Evolutionary conservation across 306 rosid species (phyloP).

Genomic region (Cicer yamashitae): DNA sequence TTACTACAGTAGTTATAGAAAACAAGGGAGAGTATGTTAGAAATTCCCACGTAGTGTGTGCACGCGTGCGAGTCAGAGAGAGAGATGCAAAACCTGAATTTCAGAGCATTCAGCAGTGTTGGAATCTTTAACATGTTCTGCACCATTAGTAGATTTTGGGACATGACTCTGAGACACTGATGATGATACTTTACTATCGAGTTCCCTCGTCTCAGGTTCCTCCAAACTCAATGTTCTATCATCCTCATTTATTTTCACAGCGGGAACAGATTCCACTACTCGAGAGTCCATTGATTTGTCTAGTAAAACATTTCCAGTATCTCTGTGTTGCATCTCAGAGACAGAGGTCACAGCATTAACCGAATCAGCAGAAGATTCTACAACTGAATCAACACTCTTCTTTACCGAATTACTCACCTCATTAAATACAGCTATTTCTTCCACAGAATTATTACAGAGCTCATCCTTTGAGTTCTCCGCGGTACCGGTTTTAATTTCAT

Average conservation of each 20-base stretch:
- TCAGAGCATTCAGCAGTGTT: constrained; percentile 59
- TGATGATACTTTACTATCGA: constrained; percentile 39
- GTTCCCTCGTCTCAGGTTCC: constrained; percentile 52
- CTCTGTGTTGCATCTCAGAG: constrained; percentile 43
- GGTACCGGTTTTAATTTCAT: constrained; percentile 47
- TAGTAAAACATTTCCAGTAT: constrained; percentile 43
- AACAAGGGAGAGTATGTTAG: background rate
- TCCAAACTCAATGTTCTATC: constrained; percentile 45
- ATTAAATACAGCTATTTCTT: constrained; percentile 33
- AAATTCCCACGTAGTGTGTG: background rate
- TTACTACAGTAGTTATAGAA: background rate
- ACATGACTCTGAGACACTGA: constrained; percentile 46
- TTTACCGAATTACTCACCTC: constrained; percentile 38
- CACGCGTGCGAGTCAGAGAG: background rate
- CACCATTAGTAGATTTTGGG: constrained; percentile 49
- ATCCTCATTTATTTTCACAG: constrained; percentile 48
- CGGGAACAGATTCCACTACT: constrained; percentile 38
- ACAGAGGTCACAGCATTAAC: constrained; percentile 41
- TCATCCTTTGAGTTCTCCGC: constrained; percentile 46
- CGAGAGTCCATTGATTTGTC: constrained; percentile 50
- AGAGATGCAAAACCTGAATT: constrained; percentile 63
- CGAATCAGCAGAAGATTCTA: constrained; percentile 43
- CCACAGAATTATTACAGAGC: constrained; percentile 26
- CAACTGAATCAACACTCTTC: constrained; percentile 39
- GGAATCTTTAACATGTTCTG: constrained; percentile 49